These are phyloP conservation scores for Linnemannia schmuckeri DNA, from an alignment of 192 early-diverging fungal species.

Conservation along the genomic window DNA sequence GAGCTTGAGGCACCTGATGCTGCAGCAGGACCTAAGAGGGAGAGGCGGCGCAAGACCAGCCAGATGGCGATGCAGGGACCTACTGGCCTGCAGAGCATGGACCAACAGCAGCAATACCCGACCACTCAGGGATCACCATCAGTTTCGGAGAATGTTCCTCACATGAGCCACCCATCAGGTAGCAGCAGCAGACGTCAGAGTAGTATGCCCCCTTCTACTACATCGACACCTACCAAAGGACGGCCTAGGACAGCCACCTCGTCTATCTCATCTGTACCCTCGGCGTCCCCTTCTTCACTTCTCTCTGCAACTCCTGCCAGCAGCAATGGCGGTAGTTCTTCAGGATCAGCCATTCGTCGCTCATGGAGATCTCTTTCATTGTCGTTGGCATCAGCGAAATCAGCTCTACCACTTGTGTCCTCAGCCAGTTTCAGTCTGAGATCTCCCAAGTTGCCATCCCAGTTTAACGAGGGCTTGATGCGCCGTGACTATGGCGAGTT, in stretches of 20 bases:
- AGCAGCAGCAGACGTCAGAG: not conserved
- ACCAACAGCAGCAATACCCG: not conserved
- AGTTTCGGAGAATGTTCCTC: not conserved
- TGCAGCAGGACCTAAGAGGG: not conserved
- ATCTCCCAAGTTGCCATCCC: not conserved
- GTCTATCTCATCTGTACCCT: not conserved
- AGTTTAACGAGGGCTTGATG: not conserved
- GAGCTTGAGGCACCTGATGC: not conserved
- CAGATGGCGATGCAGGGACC: not conserved
- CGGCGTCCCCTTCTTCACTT: not conserved
- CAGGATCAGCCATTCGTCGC: conserved; percentile 18
- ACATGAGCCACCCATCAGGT: not conserved
- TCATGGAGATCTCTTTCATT: conserved; percentile 41
- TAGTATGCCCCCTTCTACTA: not conserved
- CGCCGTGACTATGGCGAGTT: not conserved
- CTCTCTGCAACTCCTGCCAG: not conserved
- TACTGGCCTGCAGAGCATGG: not conserved
- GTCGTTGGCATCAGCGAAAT: conserved; percentile 31
- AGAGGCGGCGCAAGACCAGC: conserved; percentile 27
- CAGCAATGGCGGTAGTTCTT: not conserved
- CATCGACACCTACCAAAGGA: not conserved
- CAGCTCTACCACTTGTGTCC: conserved; percentile 19
- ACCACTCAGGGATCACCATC: not conserved
- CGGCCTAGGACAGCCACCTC: not conserved
- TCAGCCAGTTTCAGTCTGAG: conserved; percentile 7